Evolutionary conservation across 345 rosid species (phyloP), one percentile per base, ranked within the genome.

Genomic region (Euphorbia tirucalli): DNA sequence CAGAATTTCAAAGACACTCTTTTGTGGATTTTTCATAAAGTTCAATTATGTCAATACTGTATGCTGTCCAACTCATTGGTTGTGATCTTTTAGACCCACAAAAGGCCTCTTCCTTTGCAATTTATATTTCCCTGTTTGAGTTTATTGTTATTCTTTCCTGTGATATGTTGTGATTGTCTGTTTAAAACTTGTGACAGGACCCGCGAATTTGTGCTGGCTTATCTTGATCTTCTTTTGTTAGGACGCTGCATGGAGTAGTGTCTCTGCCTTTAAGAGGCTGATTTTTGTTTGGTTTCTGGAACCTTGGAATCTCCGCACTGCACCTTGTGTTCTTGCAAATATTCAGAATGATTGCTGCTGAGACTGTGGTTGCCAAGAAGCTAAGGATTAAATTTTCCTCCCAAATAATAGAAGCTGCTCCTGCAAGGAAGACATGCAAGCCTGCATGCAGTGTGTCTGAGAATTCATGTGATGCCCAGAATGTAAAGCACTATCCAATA

Each of bases 361-460:
- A 80, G 66, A 62, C 79, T 70, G 79, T 85, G 62, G 75, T 74
- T 5, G 61, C 79, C 4, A 75, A 82, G 80, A 79, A 79, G 30
- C 59, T 93, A 75, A 91, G 79, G 79, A 83, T 86, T 55, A 93
- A 88, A 73, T 79, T 89, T 67, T 73, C 91, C 9, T 62, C 79
- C 62, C 84, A 78, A 69, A 81, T 78, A 5, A 25, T 76, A 64
- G 83, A 83, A 71, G 75, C 68, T 52, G 73, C 50, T 37, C 25
- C 78, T 30, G 82, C 52, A 21, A 19, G 75, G 3, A 77, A 44
- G 61, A 69, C 77, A 30, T 69, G 77, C 72, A 77, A 73, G 54
- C 22, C 43, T 44, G 77, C 56, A 61, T 76, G 65, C 61, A 64
- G 73, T 66, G 61, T n/a, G 35, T 55, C 50, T 16, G 66, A 48